These are phyloP conservation scores for Capsella bursapastoris DNA, from an alignment of 345 rosid genomes.

Conservation along the genomic window DNA sequence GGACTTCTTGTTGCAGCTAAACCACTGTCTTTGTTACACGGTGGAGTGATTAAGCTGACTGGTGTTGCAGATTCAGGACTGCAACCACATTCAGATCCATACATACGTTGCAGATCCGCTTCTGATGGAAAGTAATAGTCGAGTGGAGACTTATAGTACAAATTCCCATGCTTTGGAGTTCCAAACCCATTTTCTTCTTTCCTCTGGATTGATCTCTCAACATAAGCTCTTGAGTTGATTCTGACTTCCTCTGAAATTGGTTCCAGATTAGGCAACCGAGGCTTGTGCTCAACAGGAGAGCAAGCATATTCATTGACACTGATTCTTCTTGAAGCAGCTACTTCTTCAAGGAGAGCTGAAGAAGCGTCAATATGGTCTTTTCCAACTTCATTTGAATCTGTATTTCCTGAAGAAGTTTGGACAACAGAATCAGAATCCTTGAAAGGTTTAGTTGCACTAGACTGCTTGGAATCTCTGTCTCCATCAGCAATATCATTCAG, in stretches of 20 bases:
- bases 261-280: constrained; percentile 35
- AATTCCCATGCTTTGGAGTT: constrained; percentile 55
- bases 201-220: constrained; percentile 41
- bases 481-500: constrained; percentile 30
- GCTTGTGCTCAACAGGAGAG: constrained; percentile 59
- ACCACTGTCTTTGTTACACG: constrained; percentile 58
- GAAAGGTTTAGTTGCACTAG: constrained; percentile 33
- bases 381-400: constrained; percentile 59
- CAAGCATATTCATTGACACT: constrained; percentile 53
- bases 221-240: constrained; percentile 39
- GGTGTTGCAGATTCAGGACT: constrained; percentile 60
- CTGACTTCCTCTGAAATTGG: constrained; percentile 45
- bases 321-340: constrained; percentile 51
- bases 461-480: constrained; percentile 35
- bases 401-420: constrained; percentile 63
- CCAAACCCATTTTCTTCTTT: constrained; percentile 44
- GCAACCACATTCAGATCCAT: constrained; percentile 47
- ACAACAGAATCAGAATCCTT: constrained; percentile 62
- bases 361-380: constrained; percentile 55
- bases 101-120: constrained; percentile 46
- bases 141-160: constrained; percentile 60
- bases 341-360: constrained; percentile 50
- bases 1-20: constrained; percentile 58
- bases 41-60: constrained; percentile 74
- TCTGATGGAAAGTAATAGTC: constrained; percentile 50